Percentiles rank a stretch among this genome's conserved stretches.
These are phyloP conservation scores for Plasmodium sp. DNA, from an alignment of 169 alveolate species.

Conservation along the genomic window DNA sequence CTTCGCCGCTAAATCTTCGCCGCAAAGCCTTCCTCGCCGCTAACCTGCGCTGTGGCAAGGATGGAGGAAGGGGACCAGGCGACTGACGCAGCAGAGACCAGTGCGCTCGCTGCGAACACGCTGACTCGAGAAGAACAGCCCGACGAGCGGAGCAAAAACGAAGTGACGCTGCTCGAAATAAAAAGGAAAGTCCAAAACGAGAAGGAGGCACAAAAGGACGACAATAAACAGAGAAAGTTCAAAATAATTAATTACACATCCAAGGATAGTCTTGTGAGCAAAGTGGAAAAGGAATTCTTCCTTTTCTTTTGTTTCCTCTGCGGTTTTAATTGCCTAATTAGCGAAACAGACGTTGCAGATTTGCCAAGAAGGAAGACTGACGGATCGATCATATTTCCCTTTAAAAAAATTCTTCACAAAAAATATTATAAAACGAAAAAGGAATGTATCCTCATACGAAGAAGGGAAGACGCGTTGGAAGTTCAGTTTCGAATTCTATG, in stretches of 20 bases:
- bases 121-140: not conserved
- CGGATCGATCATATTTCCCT: constrained; percentile 58
- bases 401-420: constrained; percentile 31
- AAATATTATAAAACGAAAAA: constrained; percentile 57
- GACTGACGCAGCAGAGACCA: not conserved
- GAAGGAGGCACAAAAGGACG: constrained; percentile 53
- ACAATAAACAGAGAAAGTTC: constrained; percentile 50
- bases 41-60: not conserved
- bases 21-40: not conserved
- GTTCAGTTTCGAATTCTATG: constrained; percentile 55
- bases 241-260: constrained; percentile 63
- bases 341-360: constrained; percentile 48
- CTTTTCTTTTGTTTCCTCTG: constrained; percentile 73
- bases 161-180: constrained; percentile 60
- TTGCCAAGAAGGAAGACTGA: constrained; percentile 67
- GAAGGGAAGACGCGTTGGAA: constrained; percentile 31
- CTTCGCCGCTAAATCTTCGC: not conserved
- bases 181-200: constrained; percentile 73
- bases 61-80: not conserved
- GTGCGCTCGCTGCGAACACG: not conserved
- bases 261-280: constrained; percentile 50
- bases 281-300: constrained; percentile 58
- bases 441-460: constrained; percentile 28
- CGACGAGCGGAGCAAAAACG: not conserved
- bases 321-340: constrained; percentile 64